Evolutionary conservation across 768 basidiomycete genomes (phyloP), one percentile per base, ranked within the genome.

Genomic region (Trametes meyenii): DNA sequence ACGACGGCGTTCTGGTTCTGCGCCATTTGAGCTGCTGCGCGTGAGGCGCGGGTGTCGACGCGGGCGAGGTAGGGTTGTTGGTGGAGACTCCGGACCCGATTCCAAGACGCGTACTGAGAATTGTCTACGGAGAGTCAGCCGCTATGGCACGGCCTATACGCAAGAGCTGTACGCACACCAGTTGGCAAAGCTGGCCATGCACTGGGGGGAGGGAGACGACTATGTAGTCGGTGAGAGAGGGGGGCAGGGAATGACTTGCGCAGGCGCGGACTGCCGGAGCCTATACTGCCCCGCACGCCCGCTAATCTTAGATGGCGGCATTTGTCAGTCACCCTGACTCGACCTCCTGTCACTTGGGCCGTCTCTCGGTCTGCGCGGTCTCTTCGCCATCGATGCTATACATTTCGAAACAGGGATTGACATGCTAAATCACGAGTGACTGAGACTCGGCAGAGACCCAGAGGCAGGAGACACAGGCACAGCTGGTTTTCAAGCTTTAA

Each of bases 71-170:
- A 85, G 16, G 81, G 82, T n/a, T 83, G 60, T 46, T 79, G 76
- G 38, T 80, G 80, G 21, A 85, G 67, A n/a, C 79, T 68, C 51
- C 83, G 78, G 16, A 83, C 84, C 54, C 84, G 81, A 59, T 85
- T 83, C 86, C 84, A 86, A 13, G 80, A 74, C 4, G 80, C 74
- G 65, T 85, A 85, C 60, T 84, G 84, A 52, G 73, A 75, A 33
- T 78, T 74, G 74, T 87, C 80, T 79, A 58, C 14, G 38, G 38
- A 38, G 11, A 10, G 63, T 66, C 59, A 65, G 57, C 60, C 58
- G 43, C 53, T 46, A 49, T 12, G 19, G 43, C 1, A 49, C 49
- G 23, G 44, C 17, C 45, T 44, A 55, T 48, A 73, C 75, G 45
- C 26, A 36, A 26, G 14, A 23, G 26, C 10, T n/a, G 19, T 36